A percentile compares a stretch with the other conserved stretches of the same genome.
Conservation (phyloP, 2,329 filamentous ascomycete species). For the Septoria petroselini region DNA sequence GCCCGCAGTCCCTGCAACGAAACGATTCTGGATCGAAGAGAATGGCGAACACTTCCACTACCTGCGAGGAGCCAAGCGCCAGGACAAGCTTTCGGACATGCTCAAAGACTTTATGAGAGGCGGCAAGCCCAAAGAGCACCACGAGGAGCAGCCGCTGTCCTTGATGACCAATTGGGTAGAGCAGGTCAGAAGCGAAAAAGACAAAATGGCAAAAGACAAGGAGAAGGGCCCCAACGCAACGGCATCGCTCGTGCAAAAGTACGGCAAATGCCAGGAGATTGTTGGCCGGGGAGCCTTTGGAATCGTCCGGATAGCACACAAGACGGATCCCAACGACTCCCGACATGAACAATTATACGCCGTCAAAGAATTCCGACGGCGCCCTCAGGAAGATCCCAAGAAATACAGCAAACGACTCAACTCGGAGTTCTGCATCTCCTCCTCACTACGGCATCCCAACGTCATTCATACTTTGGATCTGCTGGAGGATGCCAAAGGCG, state of each 20-base stretch:
- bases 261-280: slow-evolving; percentile 96
- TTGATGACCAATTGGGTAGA: slow-evolving; percentile 96
- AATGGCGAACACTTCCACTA: slow-evolving; percentile 80
- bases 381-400: slow-evolving; percentile 90
- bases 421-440: slow-evolving; percentile 97
- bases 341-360: slow-evolving; percentile 86
- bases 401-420: slow-evolving; percentile 97
- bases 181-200: slow-evolving; percentile 83
- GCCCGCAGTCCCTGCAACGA: slow-evolving; percentile 24
- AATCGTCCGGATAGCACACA: slow-evolving; percentile 96
- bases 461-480: slow-evolving; percentile 97
- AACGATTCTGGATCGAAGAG: slow-evolving; percentile 57
- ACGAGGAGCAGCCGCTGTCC: slow-evolving; percentile 76
- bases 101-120: slow-evolving; percentile 78
- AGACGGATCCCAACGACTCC: slow-evolving; percentile 75
- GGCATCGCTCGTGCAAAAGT: slow-evolving; percentile 85
- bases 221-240: slow-evolving; percentile 72
- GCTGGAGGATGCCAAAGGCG: slow-evolving; percentile 91
- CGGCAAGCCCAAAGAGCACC: slow-evolving; percentile 68
- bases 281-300: slow-evolving; percentile 95
- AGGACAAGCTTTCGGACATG: slow-evolving; percentile 93
- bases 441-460: slow-evolving; percentile 91
- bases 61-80: slow-evolving; percentile 82
- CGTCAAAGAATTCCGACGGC: slow-evolving; percentile 94
- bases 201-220: slow-evolving; percentile 69